Evolutionary conservation across 2,329 filamentous ascomycete genomes (phyloP).

Genomic region (Grosmannia penicillata): DNA sequence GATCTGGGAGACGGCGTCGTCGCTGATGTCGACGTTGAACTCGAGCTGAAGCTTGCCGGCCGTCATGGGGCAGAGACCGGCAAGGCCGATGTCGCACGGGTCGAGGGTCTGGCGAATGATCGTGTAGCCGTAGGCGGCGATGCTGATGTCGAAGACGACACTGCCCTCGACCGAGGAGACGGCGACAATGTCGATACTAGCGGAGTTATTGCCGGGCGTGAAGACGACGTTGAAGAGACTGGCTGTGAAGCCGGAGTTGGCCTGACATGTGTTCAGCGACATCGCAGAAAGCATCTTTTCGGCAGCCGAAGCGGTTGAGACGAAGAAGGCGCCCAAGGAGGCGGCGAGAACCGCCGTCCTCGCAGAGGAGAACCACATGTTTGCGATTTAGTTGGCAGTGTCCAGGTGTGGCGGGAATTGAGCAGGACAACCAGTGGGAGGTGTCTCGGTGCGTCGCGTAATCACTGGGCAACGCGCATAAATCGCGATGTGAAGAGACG

Average conservation of each 20-base stretch:
- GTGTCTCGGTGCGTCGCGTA: not conserved
- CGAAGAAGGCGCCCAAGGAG: conserved; percentile 18
- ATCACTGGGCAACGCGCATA: not conserved
- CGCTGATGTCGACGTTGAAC: conserved; percentile 46
- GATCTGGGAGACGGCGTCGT: conserved; percentile 42
- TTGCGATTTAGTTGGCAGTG: not conserved
- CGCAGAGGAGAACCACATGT: conserved; percentile 17
- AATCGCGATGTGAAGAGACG: not conserved
- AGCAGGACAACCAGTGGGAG: not conserved
- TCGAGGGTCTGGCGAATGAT: conserved; percentile 47
- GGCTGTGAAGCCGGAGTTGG: conserved; percentile 63
- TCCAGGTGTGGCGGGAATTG: not conserved
- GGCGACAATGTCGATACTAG: conserved; percentile 55
- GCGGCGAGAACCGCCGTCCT: conserved; percentile 30
- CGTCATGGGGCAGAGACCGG: conserved; percentile 69
- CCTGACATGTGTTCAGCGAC: conserved; percentile 62
- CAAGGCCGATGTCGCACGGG: conserved; percentile 50
- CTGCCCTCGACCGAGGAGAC: conserved; percentile 60
- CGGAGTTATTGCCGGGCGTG: conserved; percentile 47
- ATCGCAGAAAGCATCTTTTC: conserved; percentile 29
- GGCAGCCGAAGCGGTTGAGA: conserved; percentile 11
- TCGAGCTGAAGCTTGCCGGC: conserved; percentile 39
- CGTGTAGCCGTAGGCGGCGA: conserved; percentile 61
- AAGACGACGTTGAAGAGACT: conserved; percentile 66
- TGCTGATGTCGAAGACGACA: conserved; percentile 53